phyloP scores from a whole-genome alignment of 768 basidiomycete species.

The Termitomyces sp. region DNA sequence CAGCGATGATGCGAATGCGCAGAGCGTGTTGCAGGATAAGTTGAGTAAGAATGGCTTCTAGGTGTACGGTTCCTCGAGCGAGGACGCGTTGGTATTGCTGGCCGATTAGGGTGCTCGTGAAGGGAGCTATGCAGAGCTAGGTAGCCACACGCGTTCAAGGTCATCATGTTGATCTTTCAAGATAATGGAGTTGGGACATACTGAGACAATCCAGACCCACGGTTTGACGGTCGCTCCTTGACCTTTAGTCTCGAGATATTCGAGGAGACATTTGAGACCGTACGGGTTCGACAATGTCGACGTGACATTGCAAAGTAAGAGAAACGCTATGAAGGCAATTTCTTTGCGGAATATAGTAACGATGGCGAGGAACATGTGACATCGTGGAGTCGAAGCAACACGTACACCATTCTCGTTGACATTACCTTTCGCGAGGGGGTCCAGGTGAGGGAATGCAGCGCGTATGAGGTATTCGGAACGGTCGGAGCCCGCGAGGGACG shows the following conservation, averaged over 20 bases:
- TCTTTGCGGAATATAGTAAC: conserved; percentile 28
- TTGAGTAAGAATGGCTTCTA: conserved; percentile 37
- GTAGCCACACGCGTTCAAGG: too few relatives aligned
- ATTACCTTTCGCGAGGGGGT: background rate
- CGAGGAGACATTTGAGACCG: conserved; percentile 31
- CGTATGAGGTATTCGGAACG: conserved; percentile 18
- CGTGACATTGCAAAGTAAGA: conserved; percentile 20
- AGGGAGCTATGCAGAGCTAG: conserved; percentile 24
- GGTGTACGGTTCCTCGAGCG: conserved; percentile 39
- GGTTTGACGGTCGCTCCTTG: conserved; percentile 44
- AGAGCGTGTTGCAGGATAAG: conserved; percentile 40
- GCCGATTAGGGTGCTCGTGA: background rate
- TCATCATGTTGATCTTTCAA: too few relatives aligned
- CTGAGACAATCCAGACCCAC: conserved; percentile 58
- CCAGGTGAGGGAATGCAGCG: conserved; percentile 17
- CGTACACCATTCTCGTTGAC: too few relatives aligned
- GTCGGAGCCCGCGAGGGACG: conserved; percentile 62
- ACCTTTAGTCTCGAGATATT: conserved; percentile 40
- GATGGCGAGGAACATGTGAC: conserved; percentile 40
- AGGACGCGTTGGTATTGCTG: conserved; percentile 20
- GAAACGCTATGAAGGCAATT: conserved; percentile 19
- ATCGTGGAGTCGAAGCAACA: background rate
- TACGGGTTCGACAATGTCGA: conserved; percentile 26
- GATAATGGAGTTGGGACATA: conserved; percentile 28
- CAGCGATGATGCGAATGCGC: conserved; percentile 54